A percentile compares a stretch with the other conserved stretches of the same genome.
phyloP scores from a whole-genome alignment of 1,139 yeast species.

The Pneumocystis jirovecii region DNA sequence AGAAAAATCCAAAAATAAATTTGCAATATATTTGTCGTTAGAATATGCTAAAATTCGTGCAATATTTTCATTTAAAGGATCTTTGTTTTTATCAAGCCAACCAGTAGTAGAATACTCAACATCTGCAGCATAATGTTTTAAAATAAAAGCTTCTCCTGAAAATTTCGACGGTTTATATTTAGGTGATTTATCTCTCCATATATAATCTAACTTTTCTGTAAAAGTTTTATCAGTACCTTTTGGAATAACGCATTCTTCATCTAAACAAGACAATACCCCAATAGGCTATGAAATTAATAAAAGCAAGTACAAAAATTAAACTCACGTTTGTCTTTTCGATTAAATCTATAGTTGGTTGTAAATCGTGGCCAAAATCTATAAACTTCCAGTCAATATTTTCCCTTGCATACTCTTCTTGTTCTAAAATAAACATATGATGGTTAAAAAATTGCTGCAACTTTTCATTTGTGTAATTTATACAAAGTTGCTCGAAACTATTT shows the following conservation, averaged over 20 bases:
- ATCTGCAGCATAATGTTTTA: conserved; percentile 88
- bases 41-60: conserved; percentile 45
- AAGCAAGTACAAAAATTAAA: neutral
- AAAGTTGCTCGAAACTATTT: conserved; percentile 89
- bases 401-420: conserved; percentile 84
- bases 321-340: conserved; percentile 45
- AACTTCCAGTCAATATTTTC: conserved; percentile 95
- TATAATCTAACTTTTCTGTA: conserved; percentile 57
- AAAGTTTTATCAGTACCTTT: conserved; percentile 73
- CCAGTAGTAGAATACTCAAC: conserved; percentile 86
- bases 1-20: conserved; percentile 30
- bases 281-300: conserved; percentile 33
- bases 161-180: conserved; percentile 57
- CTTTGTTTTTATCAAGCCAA: conserved; percentile 91
- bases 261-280: conserved; percentile 77
- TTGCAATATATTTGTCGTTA: conserved; percentile 35
- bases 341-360: conserved; percentile 85
- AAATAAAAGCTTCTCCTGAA: conserved; percentile 40
- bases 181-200: conserved; percentile 43
- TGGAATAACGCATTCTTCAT: conserved; percentile 93
- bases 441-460: conserved; percentile 92
- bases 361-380: conserved; percentile 90
- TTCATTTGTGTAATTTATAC: conserved; percentile 94
- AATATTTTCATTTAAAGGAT: conserved; percentile 73
- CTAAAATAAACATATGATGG: conserved; percentile 92